Base-by-base conservation (phyloP, 192 early-diverging fungal species). In the Coemansia pectinata region DNA sequence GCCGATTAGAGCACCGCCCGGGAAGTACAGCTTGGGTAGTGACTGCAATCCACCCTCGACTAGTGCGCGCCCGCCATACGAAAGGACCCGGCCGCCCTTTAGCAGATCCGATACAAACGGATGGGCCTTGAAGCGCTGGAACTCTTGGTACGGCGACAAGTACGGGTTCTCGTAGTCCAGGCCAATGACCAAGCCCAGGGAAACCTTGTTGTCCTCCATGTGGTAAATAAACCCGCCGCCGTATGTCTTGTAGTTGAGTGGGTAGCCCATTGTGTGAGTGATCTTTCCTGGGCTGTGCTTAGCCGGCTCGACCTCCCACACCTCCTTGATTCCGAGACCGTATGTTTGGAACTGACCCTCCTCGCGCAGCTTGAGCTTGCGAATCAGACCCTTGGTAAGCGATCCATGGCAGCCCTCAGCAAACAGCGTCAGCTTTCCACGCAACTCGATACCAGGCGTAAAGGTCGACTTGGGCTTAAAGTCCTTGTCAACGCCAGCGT, bases 341-440 rank as follows among this genome's bases (percentile, higher is more conserved):
- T 99, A 99, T 0, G 94, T 95, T 85, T 99, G 97, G 45, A 88
- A 91, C 63, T 93, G 83, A 50, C 84, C 85, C 47, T 97, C 92
- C 29, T 96, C 89, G 29, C 97, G 88, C 63, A 99, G 84, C 77
- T 92, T 89, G 73, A 96, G 95, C 77, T 96, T 92, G 69, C 86
- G 80, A 73, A 93, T 89, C 64, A 98, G 77, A 60, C 92, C 87
- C 85, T 99, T 99, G 50, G 95, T 92, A 36, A 99, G 86, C 44
- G 91, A 93, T 14, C 97, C 96, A 71, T 99, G 97, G 81, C 97
- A 99, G 27, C 97, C 97, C 77, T 99, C 97, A 31, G 94, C 97
- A 85, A 99, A 95, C 36, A 98, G 76, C 23, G 96, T 98, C 27
- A 97, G 88, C 76, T 94, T 95, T 4, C 94, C 95, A 40, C 90